Percentiles rank a stretch among this genome's conserved stretches.
Evolutionary conservation across 129 eudicot genomes (phyloP).

Genomic region (Lactuca sativa): DNA sequence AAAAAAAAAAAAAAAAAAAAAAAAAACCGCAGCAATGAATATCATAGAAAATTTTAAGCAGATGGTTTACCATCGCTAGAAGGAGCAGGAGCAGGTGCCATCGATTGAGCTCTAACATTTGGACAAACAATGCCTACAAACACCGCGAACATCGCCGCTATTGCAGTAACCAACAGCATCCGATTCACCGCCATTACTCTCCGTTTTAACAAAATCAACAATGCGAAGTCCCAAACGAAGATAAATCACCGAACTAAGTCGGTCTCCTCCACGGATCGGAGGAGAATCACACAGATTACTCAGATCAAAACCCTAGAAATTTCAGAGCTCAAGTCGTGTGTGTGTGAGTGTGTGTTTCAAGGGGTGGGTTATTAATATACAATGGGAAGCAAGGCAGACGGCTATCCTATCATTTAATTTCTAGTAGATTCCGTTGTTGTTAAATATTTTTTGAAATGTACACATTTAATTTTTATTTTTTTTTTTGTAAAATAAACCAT

Average conservation of each 20-base stretch:
- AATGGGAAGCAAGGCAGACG: slow-evolving; percentile 1
- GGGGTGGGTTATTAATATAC: neutral
- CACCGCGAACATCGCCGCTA: slow-evolving; percentile 28
- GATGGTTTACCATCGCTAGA: slow-evolving; percentile 52
- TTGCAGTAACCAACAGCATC: slow-evolving; percentile 15
- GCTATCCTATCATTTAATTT: slow-evolving; percentile 8
- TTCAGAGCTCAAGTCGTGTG: neutral
- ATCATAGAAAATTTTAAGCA: neutral
- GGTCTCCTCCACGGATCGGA: neutral
- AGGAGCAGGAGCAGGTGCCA: slow-evolving; percentile 49
- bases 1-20: neutral
- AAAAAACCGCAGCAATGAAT: neutral
- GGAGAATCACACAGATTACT: slow-evolving; percentile 10
- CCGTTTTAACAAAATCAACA: neutral
- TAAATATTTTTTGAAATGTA: too few relatives aligned
- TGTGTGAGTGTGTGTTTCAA: neutral
- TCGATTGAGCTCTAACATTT: slow-evolving; percentile 34
- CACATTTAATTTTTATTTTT: too few relatives aligned
- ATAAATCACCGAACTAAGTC: neutral
- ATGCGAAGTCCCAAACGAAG: neutral
- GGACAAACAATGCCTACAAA: slow-evolving; percentile 34
- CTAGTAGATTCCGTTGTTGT: too few relatives aligned
- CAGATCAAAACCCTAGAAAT: slow-evolving; percentile 28
- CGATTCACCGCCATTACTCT: slow-evolving; percentile 28
- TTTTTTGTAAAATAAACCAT: too few relatives aligned